Base-by-base conservation (phyloP, 1,284 basidiomycete genomes). In the Tilletia walkeri region DNA sequence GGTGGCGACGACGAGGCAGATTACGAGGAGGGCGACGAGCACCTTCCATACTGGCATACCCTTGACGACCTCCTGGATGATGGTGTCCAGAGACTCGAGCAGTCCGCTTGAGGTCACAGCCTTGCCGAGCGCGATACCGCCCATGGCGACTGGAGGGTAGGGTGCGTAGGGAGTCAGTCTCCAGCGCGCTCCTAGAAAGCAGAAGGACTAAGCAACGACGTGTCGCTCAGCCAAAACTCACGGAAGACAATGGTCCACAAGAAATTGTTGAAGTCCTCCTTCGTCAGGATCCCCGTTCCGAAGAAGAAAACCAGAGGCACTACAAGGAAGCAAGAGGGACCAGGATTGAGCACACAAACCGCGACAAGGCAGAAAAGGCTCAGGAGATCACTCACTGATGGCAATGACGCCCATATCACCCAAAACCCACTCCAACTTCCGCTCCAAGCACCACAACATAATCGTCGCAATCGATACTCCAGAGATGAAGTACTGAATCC, bases 391-490 rank as follows among this genome's bases (percentile, higher is more conserved):
- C 66, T 54, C 36, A 53, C 53, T 87, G 76, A 99, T 90, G 0
- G 95, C 95, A 77, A 99, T 95, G 78, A 98, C 88, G 34, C 95
- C 81, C 95, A 99, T 99, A 84, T 99, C 95, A 12, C 96, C 96
- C 1, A 99, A 87, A 59, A 87, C 86, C 24, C 86, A 85, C 82
- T 96, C 90, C 71, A 99, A 89, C 78, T 87, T 86, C 82, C 93
- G 91, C 79, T 92, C 95, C 45, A 94, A 84, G 82, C 94, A 96
- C 95, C 95, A 98, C 66, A 99, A 85, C 9, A 82, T 88, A 76
- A 99, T 99, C 1, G 95, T 99, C 54, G 88, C 84, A n/a, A 94
- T 75, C 71, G 92, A 94, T 30, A 99, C 90, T 68, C 90, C 87
- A 0, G 90, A 87, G 20, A 99, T 95, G 88, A 91, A 99, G 84